Conservation (phyloP, 2,329 filamentous ascomycete species). For the Seiridium cupressi region DNA sequence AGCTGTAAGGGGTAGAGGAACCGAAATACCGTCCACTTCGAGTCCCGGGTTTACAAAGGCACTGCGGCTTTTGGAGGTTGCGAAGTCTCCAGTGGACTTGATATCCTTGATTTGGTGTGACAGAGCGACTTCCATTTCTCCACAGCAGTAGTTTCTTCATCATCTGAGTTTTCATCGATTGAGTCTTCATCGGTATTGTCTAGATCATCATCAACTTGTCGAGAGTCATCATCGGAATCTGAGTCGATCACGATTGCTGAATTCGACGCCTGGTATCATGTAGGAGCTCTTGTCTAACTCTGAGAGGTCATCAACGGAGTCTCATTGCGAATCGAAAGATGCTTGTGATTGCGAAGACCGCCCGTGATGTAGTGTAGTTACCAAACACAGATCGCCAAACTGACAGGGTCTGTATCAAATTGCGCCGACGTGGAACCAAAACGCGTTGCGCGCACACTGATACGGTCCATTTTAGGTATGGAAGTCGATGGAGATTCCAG, state of each 20-base stretch:
- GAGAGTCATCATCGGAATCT: not conserved
- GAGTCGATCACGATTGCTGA: not conserved
- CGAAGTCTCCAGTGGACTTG: not conserved
- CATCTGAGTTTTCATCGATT: not conserved
- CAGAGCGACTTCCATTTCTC: not conserved
- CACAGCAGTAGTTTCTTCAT: not conserved
- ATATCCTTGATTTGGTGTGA: not conserved
- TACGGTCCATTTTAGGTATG: too few relatives aligned
- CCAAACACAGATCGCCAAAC: too few relatives aligned
- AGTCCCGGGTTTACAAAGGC: constrained; percentile 18
- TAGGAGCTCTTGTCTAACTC: not conserved
- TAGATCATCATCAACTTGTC: not conserved
- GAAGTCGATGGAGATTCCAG: too few relatives aligned
- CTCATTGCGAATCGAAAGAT: too few relatives aligned
- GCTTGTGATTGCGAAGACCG: too few relatives aligned
- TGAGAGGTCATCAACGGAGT: not conserved
- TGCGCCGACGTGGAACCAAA: too few relatives aligned
- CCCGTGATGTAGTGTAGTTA: too few relatives aligned
- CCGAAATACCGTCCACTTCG: constrained; percentile 16
- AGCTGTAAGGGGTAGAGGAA: constrained; percentile 23
- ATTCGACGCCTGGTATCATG: not conserved
- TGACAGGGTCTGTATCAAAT: too few relatives aligned
- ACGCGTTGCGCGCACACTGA: too few relatives aligned
- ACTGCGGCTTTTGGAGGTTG: not conserved
- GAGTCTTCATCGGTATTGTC: not conserved